Evolutionary conservation across 2,329 filamentous ascomycete species (phyloP).

Genomic region (Furcasterigmium sp.): DNA sequence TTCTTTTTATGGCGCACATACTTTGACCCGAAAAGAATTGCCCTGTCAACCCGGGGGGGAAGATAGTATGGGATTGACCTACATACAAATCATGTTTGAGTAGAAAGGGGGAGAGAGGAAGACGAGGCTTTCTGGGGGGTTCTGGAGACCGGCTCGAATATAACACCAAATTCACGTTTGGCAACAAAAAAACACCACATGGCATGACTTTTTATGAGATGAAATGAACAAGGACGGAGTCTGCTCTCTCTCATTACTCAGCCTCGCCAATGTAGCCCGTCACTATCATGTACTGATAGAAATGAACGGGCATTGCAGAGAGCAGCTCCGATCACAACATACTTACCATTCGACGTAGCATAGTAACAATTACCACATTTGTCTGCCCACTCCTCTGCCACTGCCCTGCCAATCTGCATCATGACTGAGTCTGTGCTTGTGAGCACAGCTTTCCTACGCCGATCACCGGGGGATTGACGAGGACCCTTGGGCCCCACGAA

Average conservation of each 20-base stretch:
- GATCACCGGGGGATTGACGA: no score
- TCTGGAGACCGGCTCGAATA: not conserved
- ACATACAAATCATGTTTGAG: not conserved
- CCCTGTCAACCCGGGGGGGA: not conserved
- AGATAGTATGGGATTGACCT: not conserved
- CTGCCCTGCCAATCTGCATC: no score
- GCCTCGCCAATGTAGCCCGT: not conserved
- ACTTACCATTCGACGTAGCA: no score
- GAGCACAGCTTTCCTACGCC: no score
- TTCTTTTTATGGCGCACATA: not conserved
- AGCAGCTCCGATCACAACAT: no score
- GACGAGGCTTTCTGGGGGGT: not conserved
- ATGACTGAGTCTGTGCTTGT: no score
- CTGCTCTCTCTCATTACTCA: not conserved
- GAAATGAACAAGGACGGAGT: not conserved
- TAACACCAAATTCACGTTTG: not conserved
- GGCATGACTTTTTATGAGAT: not conserved
- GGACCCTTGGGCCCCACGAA: no score
- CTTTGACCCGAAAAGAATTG: not conserved
- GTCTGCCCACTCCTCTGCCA: no score
- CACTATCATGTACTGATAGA: not conserved
- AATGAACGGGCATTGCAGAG: not conserved
- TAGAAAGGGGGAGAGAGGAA: not conserved
- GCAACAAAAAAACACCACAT: not conserved
- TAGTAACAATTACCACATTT: no score